Percentiles rank a stretch among this genome's conserved stretches.
These are phyloP conservation scores for Wickerhamomyces subpelliculosus DNA, from an alignment of 805 yeast genomes.

Conservation along the genomic window DNA sequence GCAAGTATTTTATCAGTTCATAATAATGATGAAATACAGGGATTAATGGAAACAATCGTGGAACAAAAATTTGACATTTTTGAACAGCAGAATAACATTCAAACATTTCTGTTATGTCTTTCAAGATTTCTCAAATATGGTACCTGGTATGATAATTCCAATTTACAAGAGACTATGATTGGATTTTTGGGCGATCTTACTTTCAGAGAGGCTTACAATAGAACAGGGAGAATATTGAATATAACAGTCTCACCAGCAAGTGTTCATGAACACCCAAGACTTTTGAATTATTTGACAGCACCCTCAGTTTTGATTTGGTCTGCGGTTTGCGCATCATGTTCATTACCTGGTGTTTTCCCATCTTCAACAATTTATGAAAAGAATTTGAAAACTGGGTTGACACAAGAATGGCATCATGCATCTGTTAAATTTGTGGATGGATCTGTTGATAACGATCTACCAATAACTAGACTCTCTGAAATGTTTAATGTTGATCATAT, in stretches of 20 bases:
- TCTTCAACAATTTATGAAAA: conserved; percentile 83
- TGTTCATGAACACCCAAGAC: conserved; percentile 81
- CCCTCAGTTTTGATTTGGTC: conserved; percentile 82
- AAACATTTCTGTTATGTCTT: conserved; percentile 42
- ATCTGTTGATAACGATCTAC: conserved; percentile 90
- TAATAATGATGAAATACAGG: conserved; percentile 60
- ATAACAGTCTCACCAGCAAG: conserved; percentile 92
- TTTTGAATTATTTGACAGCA: conserved; percentile 73
- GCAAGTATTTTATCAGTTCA: conserved; percentile 85
- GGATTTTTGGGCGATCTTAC: conserved; percentile 83
- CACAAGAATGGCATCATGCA: conserved; percentile 76
- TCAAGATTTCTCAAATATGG: conserved; percentile 72
- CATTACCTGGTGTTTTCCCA: conserved; percentile 88
- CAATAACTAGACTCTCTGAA: conserved; percentile 83
- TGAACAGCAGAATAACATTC: conserved; percentile 42
- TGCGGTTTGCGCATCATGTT: conserved; percentile 89
- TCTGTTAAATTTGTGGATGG: conserved; percentile 89
- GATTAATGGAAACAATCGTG: conserved; percentile 42
- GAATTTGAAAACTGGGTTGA: conserved; percentile 61
- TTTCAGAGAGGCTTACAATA: conserved; percentile 87
- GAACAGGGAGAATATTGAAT: conserved; percentile 89
- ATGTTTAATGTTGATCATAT: conserved; percentile 98
- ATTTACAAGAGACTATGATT: conserved; percentile 66
- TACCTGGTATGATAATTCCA: conserved; percentile 77
- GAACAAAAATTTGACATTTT: conserved; percentile 45